phyloP scores from a whole-genome alignment of 306 rosid species.

The Lagenaria siceraria region DNA sequence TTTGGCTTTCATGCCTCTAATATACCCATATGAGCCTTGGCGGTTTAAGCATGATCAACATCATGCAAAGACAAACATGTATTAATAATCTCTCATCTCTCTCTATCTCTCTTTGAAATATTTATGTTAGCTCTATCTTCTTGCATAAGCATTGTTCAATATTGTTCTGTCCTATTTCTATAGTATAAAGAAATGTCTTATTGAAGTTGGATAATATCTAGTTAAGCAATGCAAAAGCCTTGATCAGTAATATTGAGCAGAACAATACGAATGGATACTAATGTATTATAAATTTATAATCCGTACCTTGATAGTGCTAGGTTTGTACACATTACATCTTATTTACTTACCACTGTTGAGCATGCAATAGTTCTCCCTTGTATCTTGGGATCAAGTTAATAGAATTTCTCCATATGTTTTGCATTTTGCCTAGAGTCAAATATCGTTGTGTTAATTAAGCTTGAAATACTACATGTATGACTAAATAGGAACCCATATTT shows the following conservation, averaged over 20 bases:
- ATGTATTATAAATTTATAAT: background rate
- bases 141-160: background rate
- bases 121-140: background rate
- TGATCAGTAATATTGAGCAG: background rate
- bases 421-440: background rate
- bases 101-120: background rate
- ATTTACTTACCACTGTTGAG: background rate
- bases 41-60: constrained; percentile 92
- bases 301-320: background rate
- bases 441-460: background rate
- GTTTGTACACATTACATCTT: background rate
- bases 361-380: background rate
- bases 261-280: background rate
- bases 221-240: background rate
- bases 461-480: background rate
- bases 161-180: too few relatives aligned
- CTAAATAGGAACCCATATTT: background rate
- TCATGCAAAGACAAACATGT: constrained; percentile 99
- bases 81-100: background rate
- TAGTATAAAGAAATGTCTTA: background rate
- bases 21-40: constrained; percentile 98
- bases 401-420: background rate
- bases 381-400: background rate
- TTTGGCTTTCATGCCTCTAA: constrained; percentile 77
- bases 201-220: background rate